A percentile compares a stretch with the other conserved stretches of the same genome.
Evolutionary conservation across 768 basidiomycete genomes (phyloP).

Genomic region (Suillus tomentosus): DNA sequence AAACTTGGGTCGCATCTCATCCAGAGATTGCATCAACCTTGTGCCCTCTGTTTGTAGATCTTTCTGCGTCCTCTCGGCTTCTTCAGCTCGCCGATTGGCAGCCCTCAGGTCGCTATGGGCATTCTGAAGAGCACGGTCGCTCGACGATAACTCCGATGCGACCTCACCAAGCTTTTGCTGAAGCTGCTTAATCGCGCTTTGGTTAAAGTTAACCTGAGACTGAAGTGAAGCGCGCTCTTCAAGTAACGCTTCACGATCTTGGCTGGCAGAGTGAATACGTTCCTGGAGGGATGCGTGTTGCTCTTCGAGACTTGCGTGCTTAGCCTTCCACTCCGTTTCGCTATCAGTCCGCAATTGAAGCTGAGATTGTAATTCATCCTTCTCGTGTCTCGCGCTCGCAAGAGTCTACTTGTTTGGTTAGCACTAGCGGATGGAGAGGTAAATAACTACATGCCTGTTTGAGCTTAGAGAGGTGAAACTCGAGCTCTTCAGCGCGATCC

Average conservation of each 20-base stretch:
- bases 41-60: slow-evolving; percentile 78
- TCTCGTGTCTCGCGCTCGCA: slow-evolving; percentile 58
- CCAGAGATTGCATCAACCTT: slow-evolving; percentile 75
- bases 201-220: slow-evolving; percentile 46
- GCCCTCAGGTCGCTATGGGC: slow-evolving; percentile 66
- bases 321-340: slow-evolving; percentile 50
- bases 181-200: slow-evolving; percentile 50
- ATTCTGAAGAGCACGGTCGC: slow-evolving; percentile 58
- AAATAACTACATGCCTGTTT: slow-evolving; percentile 58
- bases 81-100: slow-evolving; percentile 68
- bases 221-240: slow-evolving; percentile 55
- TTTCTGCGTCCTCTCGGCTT: slow-evolving; percentile 70
- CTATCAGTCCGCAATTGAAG: slow-evolving; percentile 42
- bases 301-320: slow-evolving; percentile 49
- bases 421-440: background rate
- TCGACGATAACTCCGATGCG: slow-evolving; percentile 52
- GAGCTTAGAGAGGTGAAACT: slow-evolving; percentile 77
- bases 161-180: slow-evolving; percentile 62
- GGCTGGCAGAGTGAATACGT: slow-evolving; percentile 45
- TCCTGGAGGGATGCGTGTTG: slow-evolving; percentile 40
- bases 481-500: slow-evolving; percentile 80
- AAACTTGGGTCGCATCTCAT: slow-evolving; percentile 85
- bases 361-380: slow-evolving; percentile 54
- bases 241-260: slow-evolving; percentile 48
- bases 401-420: slow-evolving; percentile 46